Evolutionary conservation across 805 yeast species (phyloP).

Genomic region (Ogataea populi-albae): DNA sequence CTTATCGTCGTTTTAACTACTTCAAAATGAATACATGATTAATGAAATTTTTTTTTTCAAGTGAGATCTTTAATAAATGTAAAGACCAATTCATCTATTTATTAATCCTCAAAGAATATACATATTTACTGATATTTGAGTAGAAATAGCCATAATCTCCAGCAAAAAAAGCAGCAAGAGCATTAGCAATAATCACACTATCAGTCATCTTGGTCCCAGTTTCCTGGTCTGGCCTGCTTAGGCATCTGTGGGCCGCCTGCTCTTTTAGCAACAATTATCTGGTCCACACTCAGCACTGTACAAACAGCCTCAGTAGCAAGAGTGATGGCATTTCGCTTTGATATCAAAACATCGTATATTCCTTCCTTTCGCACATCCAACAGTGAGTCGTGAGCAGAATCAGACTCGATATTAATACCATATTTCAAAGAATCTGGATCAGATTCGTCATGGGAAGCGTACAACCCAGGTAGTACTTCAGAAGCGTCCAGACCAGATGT

Average conservation of each 20-base stretch:
- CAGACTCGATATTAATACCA: conserved; percentile 82
- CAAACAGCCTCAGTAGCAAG: conserved; percentile 95
- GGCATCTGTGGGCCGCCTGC: conserved; percentile 98
- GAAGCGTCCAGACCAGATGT: conserved; percentile 91
- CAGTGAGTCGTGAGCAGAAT: conserved; percentile 55
- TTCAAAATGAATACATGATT: neutral
- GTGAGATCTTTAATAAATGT: too few species aligned
- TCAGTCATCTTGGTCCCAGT: conserved; percentile 92
- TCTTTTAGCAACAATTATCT: conserved; percentile 97
- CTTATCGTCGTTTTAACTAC: neutral
- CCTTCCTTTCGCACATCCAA: conserved; percentile 67
- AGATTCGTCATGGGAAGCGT: conserved; percentile 76
- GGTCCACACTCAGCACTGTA: conserved; percentile 89
- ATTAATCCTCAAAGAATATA: too few species aligned
- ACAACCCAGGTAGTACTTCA: conserved; percentile 83
- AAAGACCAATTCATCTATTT: too few species aligned
- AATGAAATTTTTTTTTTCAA: too few species aligned
- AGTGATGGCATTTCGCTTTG: conserved; percentile 83
- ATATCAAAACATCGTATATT: conserved; percentile 73
- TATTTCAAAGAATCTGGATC: conserved; percentile 33
- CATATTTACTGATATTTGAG: too few species aligned
- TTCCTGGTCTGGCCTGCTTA: conserved; percentile 80
- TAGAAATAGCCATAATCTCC: too few species aligned
- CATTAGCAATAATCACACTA: too few species aligned
- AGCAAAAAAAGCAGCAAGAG: too few species aligned